Base-by-base conservation (phyloP, 2,329 filamentous ascomycete genomes). In the Exophiala mesophila region DNA sequence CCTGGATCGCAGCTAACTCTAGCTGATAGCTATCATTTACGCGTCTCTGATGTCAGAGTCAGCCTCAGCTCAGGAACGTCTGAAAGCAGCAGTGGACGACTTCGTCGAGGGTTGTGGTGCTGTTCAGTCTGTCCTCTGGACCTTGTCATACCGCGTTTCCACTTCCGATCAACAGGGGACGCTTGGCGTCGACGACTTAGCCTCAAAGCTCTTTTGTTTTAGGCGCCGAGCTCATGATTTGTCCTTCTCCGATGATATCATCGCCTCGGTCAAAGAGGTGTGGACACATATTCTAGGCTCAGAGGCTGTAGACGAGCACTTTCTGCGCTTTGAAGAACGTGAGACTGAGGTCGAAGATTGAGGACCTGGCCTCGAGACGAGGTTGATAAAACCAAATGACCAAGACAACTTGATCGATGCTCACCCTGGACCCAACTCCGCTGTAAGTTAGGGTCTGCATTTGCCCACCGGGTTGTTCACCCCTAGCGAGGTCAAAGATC, bases 161-260 rank as follows among this genome's bases (percentile, higher is more conserved):
- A 82, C 8, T 71, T 69, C 28, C 31, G 82, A 82, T 53, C 72
- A 80, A 37, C 77, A 81, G 55, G 53, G 15, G n/a, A n/a, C n/a
- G n/a, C n/a, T n/a, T n/a, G n/a, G n/a, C n/a, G n/a, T n/a, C n/a
- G n/a, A n/a, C n/a, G n/a, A n/a, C n/a, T 13, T 39, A 32, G 26
- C 41, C 9, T 47, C 66, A 67, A 15, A 63, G 66, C 17, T 80
- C 13, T 63, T 82, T 31, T 63, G 68, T 1, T 78, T 92, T 46
- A 72, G 79, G 3, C 67, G 76, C 2, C 59, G 78, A 0, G 71
- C 78, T 2, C 63, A 82, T 6, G 81, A 84, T 50, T 72, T 94
- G 5, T 75, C 83, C 0, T 85, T 95, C 51, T 78, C 88, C 55
- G 90, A 96, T 54, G 59, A 66, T 0, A 67, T 80, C 2, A 64